A percentile compares a stretch with the other conserved stretches of the same genome.
phyloP scores from a whole-genome alignment of 179 eudicot genomes.

The Carnegiea gigantea region DNA sequence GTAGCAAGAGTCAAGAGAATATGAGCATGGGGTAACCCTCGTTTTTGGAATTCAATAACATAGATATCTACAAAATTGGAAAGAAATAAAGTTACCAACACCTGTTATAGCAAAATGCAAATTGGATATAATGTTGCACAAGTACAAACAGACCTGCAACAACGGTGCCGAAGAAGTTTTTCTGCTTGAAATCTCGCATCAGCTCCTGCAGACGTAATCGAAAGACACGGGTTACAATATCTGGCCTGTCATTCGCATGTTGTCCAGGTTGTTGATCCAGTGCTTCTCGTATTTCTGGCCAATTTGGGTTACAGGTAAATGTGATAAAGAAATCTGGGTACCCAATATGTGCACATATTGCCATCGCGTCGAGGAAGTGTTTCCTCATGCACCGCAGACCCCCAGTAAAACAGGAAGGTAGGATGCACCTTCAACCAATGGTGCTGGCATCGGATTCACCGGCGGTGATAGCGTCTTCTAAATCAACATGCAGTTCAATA shows the following conservation, averaged over 20 bases:
- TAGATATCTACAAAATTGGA: too few species aligned
- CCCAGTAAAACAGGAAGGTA: background rate
- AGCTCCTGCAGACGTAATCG: background rate
- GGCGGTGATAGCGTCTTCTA: background rate
- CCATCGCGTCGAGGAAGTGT: too few species aligned
- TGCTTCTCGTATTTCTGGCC: background rate
- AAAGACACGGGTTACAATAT: too few species aligned
- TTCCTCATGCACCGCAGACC: background rate
- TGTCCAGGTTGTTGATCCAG: background rate
- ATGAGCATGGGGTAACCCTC: too few species aligned
- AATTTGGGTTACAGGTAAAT: background rate
- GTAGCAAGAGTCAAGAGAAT: too few species aligned
- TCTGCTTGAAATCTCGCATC: background rate
- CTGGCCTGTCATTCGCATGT: background rate
- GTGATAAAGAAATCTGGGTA: background rate
- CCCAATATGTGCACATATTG: too few species aligned
- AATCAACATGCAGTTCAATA: background rate
- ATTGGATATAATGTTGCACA: background rate
- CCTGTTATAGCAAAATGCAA: too few species aligned
- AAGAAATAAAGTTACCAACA: too few species aligned
- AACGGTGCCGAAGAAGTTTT: background rate
- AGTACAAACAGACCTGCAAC: background rate
- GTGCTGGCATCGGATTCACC: background rate
- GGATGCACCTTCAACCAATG: background rate
- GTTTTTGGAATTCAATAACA: too few species aligned